These are phyloP conservation scores for Flaveria robusta DNA, from an alignment of 129 eudicot genomes.

Conservation along the genomic window DNA sequence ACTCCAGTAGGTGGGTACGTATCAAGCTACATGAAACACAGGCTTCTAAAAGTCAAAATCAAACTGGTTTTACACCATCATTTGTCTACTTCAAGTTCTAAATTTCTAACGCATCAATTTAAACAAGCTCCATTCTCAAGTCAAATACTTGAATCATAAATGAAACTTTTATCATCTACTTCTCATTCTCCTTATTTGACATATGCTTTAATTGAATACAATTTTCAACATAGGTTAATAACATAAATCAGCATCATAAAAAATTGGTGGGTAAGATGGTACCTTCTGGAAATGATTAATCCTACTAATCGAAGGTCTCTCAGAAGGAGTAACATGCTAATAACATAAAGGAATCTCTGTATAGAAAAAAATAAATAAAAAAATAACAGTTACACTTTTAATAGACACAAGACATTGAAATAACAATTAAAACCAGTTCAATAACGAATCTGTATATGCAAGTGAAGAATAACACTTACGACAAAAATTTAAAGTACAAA, in stretches of 20 bases:
- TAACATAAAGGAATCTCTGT: background rate
- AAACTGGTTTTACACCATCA: background rate
- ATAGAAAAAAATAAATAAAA: background rate
- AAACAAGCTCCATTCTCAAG: no score
- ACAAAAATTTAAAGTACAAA: background rate
- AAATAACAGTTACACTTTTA: background rate
- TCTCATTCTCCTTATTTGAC: background rate
- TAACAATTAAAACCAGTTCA: background rate
- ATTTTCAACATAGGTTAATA: background rate
- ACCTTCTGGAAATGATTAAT: background rate
- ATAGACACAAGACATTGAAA: background rate
- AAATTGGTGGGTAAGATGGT: background rate
- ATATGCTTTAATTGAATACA: background rate
- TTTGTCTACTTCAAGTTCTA: background rate
- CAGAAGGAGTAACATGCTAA: background rate
- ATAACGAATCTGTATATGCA: background rate
- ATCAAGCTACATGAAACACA: background rate
- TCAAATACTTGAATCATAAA: background rate
- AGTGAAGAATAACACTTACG: background rate
- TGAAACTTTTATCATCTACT: background rate
- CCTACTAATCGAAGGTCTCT: background rate
- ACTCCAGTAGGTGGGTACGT: no score
- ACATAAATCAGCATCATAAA: slow-evolving; percentile 1
- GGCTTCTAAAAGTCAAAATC: background rate
- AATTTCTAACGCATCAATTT: no score